Conservation (phyloP, 1,139 yeast genomes). For the Suzukiozyma palmioleophila region DNA sequence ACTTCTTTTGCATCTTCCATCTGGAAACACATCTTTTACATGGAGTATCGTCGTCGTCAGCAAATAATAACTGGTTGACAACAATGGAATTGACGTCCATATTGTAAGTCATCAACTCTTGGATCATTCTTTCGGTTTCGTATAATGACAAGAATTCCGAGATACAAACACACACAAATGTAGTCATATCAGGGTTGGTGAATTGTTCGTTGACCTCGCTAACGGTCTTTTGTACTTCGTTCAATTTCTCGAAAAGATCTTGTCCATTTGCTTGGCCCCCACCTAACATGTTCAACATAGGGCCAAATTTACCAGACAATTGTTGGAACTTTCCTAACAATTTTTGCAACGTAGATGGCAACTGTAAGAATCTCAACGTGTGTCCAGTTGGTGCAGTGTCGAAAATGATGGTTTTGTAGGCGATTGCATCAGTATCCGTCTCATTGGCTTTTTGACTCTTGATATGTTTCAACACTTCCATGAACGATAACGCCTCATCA, state of each 20-base stretch:
- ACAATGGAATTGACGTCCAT: slow-evolving; percentile 96
- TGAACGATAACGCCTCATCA: slow-evolving; percentile 94
- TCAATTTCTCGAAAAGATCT: slow-evolving; percentile 77
- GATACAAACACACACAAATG: slow-evolving; percentile 95
- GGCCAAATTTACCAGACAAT: slow-evolving; percentile 83
- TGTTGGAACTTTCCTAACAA: slow-evolving; percentile 83
- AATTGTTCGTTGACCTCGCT: slow-evolving; percentile 89
- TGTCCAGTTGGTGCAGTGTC: slow-evolving; percentile 99
- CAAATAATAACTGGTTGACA: slow-evolving; percentile 87
- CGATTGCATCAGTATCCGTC: slow-evolving; percentile 21
- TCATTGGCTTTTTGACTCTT: slow-evolving; percentile 57
- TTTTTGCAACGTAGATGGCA: slow-evolving; percentile 88
- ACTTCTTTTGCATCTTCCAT: slow-evolving; percentile 94
- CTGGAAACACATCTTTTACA: slow-evolving; percentile 91
- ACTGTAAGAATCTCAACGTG: slow-evolving; percentile 85
- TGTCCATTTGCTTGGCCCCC: slow-evolving; percentile 69
- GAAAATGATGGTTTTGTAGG: slow-evolving; percentile 83
- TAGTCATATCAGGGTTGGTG: slow-evolving; percentile 92
- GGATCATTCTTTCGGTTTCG: slow-evolving; percentile 96
- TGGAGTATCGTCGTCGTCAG: slow-evolving; percentile 60
- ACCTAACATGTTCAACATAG: slow-evolving; percentile 76
- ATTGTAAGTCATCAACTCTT: slow-evolving; percentile 87
- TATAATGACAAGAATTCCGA: slow-evolving; percentile 92
- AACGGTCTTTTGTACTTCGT: slow-evolving; percentile 78
- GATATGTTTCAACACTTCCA: slow-evolving; percentile 96